Percentiles rank a stretch among this genome's conserved stretches.
Evolutionary conservation across 1,284 basidiomycete species (phyloP).

Genomic region (Vanrija pseudolonga): DNA sequence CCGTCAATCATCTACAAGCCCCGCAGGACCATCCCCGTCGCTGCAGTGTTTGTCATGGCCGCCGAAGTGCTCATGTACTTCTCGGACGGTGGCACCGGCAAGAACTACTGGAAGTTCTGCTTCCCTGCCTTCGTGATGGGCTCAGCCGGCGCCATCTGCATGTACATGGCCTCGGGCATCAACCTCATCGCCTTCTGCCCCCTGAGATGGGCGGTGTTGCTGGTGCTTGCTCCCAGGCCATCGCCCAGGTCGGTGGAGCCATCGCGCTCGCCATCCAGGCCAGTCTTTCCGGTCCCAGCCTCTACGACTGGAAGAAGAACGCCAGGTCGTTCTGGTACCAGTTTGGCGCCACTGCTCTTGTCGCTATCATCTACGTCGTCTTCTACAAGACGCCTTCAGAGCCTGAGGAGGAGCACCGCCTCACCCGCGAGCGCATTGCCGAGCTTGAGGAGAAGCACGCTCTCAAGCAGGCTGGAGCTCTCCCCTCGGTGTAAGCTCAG

Average conservation of each 20-base stretch:
- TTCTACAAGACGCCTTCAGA: constrained; percentile 29
- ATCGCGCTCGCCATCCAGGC: constrained; percentile 43
- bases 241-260: constrained; percentile 35
- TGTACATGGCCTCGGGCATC: constrained; percentile 28
- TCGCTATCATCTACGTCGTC: constrained; percentile 25
- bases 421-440: constrained; percentile 28
- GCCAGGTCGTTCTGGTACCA: constrained; percentile 34
- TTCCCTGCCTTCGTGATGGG: constrained; percentile 35
- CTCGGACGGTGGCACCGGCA: constrained; percentile 37
- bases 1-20: constrained; percentile 34
- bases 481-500: too few relatives aligned
- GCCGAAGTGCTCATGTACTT: constrained; percentile 31
- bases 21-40: constrained; percentile 21
- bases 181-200: constrained; percentile 34
- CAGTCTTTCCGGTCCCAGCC: constrained; percentile 31
- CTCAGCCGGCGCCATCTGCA: constrained; percentile 21
- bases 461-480: not conserved
- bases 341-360: constrained; percentile 28
- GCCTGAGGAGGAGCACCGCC: constrained; percentile 38
- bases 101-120: constrained; percentile 41
- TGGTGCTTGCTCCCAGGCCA: constrained; percentile 39
- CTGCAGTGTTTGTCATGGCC: constrained; percentile 18
- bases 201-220: constrained; percentile 42
- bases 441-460: constrained; percentile 10
- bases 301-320: constrained; percentile 32